Conservation (phyloP, 768 basidiomycete species). For the Amyloporia xantha region DNA sequence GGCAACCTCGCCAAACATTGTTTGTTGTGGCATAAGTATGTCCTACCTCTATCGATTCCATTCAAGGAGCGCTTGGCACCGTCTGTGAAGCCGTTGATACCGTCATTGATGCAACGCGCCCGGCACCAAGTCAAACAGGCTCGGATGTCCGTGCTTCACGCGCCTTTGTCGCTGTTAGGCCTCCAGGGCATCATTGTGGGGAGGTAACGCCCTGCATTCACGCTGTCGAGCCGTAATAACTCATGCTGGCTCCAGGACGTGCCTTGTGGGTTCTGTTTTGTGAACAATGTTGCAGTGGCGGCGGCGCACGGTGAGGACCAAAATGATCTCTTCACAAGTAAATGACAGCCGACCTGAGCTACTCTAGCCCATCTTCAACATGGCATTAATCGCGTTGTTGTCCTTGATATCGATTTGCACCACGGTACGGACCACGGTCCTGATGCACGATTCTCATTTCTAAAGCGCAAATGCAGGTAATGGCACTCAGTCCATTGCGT, state of each 20-base stretch:
- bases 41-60: slow-evolving; percentile 64
- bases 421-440: slow-evolving; percentile 46
- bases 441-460: neutral
- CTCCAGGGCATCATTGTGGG: slow-evolving; percentile 93
- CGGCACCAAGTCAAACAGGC: neutral
- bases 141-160: slow-evolving; percentile 8
- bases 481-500: slow-evolving; percentile 87
- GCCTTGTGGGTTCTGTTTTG: slow-evolving; percentile 91
- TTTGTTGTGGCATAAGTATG: slow-evolving; percentile 73
- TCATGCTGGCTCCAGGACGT: slow-evolving; percentile 36
- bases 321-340: neutral
- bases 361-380: slow-evolving; percentile 74
- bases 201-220: slow-evolving; percentile 31
- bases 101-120: slow-evolving; percentile 32
- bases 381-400: slow-evolving; percentile 68
- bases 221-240: neutral
- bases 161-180: slow-evolving; percentile 82
- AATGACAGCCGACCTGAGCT: neutral
- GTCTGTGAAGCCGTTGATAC: slow-evolving; percentile 85
- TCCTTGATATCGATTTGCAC: slow-evolving; percentile 91
- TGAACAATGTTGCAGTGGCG: slow-evolving; percentile 88
- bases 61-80: slow-evolving; percentile 76
- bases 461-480: slow-evolving; percentile 59
- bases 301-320: slow-evolving; percentile 74
- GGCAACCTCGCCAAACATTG: slow-evolving; percentile 28